phyloP scores from a whole-genome alignment of 2,329 filamentous ascomycete genomes.

The Apiospora pterosperma region DNA sequence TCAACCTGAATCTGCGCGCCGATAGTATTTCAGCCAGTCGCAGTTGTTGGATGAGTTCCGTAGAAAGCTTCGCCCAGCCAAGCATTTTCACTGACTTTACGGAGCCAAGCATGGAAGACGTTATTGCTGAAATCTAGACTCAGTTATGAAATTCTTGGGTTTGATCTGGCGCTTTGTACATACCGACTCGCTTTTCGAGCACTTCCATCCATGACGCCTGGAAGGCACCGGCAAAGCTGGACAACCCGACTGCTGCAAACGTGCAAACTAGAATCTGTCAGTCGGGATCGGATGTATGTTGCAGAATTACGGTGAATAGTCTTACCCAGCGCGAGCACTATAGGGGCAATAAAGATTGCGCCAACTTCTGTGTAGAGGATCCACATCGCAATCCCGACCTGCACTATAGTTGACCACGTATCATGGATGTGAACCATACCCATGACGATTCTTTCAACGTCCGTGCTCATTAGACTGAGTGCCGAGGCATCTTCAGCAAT shows the following conservation, averaged over 20 bases:
- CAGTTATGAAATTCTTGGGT: neutral
- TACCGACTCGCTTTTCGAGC: slow-evolving; percentile 8
- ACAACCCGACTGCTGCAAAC: neutral
- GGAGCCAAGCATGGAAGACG: slow-evolving; percentile 8
- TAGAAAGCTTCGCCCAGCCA: slow-evolving; percentile 4
- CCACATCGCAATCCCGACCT: slow-evolving; percentile 11
- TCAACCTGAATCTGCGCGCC: slow-evolving; percentile 7
- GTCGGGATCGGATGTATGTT: neutral
- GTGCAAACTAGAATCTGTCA: neutral
- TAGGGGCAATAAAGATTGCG: slow-evolving; percentile 8
- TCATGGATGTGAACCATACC: slow-evolving; percentile 8
- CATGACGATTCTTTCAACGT: slow-evolving; percentile 9
- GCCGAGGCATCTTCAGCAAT: neutral
- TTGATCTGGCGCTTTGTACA: neutral
- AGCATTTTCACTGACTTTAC: slow-evolving; percentile 12
- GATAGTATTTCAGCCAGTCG: slow-evolving; percentile 7
- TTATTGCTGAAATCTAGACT: neutral
- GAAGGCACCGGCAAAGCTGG: slow-evolving; percentile 7
- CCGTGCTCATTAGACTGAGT: slow-evolving; percentile 8
- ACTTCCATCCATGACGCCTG: slow-evolving; percentile 9
- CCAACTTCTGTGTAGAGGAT: slow-evolving; percentile 9
- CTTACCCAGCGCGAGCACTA: slow-evolving; percentile 9
- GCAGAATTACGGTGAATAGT: too few relatives aligned
- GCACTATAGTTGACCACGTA: slow-evolving; percentile 6
- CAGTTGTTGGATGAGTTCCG: slow-evolving; percentile 4